Evolutionary conservation across 75 land plant species (phyloP).

Genomic region (Pinus tabuliformis): DNA sequence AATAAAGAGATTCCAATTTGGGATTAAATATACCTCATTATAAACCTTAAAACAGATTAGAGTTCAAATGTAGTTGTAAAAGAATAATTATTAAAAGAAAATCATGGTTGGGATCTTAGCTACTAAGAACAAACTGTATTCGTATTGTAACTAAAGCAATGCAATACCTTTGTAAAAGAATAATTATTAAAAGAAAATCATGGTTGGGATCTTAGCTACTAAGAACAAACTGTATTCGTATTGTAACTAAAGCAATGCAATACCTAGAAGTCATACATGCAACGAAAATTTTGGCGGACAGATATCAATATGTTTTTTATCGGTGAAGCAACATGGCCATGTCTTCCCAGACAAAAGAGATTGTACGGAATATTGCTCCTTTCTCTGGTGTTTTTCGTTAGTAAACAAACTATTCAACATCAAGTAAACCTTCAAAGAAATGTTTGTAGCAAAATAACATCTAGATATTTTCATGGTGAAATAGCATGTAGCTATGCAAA

Average conservation of each 20-base stretch:
- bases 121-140: background rate
- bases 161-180: background rate
- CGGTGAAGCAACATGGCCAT: background rate
- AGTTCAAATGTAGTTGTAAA: background rate
- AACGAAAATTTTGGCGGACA: background rate
- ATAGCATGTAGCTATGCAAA: background rate
- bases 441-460: background rate
- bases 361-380: background rate
- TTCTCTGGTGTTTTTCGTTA: background rate
- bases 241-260: background rate
- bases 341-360: background rate
- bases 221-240: background rate
- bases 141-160: background rate
- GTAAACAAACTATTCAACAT: background rate
- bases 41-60: background rate
- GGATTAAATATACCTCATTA: background rate
- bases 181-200: background rate
- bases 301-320: background rate
- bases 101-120: background rate
- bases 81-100: background rate
- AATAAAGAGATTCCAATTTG: background rate
- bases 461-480: background rate
- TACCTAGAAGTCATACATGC: background rate
- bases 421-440: background rate
- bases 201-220: background rate